Percentiles rank a stretch among this genome's conserved stretches.
phyloP scores from a whole-genome alignment of 495 filamentous ascomycete species.

The Hypoxylon perforatum region DNA sequence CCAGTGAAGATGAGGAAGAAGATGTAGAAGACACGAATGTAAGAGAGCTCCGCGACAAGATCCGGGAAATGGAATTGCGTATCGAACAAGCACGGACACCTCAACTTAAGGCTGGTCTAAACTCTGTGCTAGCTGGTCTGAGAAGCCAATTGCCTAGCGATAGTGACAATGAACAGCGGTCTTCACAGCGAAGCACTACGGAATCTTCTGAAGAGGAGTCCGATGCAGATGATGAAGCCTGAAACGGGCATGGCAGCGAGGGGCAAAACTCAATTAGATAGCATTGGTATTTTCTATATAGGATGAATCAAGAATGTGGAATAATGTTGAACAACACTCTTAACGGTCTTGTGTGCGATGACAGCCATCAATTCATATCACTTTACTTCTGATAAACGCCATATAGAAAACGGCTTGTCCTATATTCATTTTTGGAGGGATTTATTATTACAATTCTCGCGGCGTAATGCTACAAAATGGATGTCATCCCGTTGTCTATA shows the following conservation, averaged over 20 bases:
- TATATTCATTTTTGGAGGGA: slow-evolving; percentile 22
- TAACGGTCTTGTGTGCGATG: too few relatives aligned
- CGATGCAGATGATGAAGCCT: slow-evolving; percentile 10
- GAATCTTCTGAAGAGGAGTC: slow-evolving; percentile 11
- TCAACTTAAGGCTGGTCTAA: slow-evolving; percentile 42
- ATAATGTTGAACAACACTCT: too few relatives aligned
- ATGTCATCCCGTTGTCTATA: slow-evolving; percentile 46
- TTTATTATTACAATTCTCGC: slow-evolving; percentile 49
- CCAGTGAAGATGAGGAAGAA: slow-evolving; percentile 10
- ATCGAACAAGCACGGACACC: slow-evolving; percentile 41
- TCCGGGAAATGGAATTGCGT: slow-evolving; percentile 43
- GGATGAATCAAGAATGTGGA: neutral
- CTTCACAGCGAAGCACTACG: neutral
- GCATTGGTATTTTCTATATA: too few relatives aligned
- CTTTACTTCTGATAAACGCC: neutral
- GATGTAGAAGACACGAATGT: slow-evolving; percentile 38
- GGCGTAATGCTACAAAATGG: slow-evolving; percentile 48
- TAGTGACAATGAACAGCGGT: neutral
- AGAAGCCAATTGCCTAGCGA: slow-evolving; percentile 41
- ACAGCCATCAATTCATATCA: neutral
- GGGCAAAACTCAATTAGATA: slow-evolving; percentile 12
- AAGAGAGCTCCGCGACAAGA: slow-evolving; percentile 46
- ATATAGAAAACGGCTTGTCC: neutral
- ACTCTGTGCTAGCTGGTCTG: slow-evolving; percentile 42
- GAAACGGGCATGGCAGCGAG: slow-evolving; percentile 18